A percentile compares a stretch with the other conserved stretches of the same genome.
These are phyloP conservation scores for Nemania sp. DNA, from an alignment of 2,329 filamentous ascomycete species.

Conservation along the genomic window DNA sequence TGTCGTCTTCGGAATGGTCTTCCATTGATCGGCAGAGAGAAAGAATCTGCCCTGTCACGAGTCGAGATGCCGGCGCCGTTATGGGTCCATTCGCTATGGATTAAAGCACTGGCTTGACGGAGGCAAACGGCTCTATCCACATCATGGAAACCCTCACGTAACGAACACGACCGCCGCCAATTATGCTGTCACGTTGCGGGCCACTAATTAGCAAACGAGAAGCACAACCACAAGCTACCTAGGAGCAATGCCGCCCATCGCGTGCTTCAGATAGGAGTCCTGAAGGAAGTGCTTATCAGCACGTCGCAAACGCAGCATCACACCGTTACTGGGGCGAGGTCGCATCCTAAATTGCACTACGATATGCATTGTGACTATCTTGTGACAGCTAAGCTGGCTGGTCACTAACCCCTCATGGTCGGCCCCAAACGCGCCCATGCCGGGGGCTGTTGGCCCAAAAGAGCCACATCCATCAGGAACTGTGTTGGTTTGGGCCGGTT, in stretches of 20 bases:
- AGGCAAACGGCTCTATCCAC: slow-evolving; percentile 20
- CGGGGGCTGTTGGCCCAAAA: not conserved
- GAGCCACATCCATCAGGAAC: not conserved
- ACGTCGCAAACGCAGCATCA: too few species aligned
- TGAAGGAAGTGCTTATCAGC: too few species aligned
- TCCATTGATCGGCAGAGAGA: not conserved
- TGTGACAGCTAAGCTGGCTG: slow-evolving; percentile 19
- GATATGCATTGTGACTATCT: slow-evolving; percentile 21
- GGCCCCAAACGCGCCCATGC: slow-evolving; percentile 11
- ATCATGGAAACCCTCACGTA: slow-evolving; percentile 29
- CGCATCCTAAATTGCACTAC: slow-evolving; percentile 11
- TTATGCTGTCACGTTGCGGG: slow-evolving; percentile 7
- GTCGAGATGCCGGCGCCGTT: slow-evolving; percentile 16
- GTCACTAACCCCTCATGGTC: slow-evolving; percentile 4
- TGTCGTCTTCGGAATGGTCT: not conserved
- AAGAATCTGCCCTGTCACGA: slow-evolving; percentile 23
- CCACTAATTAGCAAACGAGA: not conserved
- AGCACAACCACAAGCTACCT: not conserved
- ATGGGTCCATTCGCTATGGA: slow-evolving; percentile 10
- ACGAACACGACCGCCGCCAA: slow-evolving; percentile 22
- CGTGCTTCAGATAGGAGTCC: too few species aligned
- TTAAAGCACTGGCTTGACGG: not conserved
- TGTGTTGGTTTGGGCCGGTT: too few species aligned
- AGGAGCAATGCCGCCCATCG: not conserved
- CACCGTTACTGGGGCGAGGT: slow-evolving; percentile 9